phyloP scores from a whole-genome alignment of 2,329 filamentous ascomycete species.

The Juglanconis juglandina region DNA sequence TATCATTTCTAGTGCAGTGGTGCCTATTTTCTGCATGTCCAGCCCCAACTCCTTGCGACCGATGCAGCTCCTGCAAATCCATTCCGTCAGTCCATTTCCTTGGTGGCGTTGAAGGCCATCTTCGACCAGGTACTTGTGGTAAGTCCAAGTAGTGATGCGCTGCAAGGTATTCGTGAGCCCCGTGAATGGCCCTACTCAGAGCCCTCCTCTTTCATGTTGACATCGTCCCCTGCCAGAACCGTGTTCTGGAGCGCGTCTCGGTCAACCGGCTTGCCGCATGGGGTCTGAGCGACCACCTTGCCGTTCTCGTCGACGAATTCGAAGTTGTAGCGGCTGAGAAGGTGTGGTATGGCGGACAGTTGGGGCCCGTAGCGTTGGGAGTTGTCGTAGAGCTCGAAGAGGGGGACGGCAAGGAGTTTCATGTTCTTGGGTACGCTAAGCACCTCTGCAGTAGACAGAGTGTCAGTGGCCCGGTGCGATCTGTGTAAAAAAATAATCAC shows the following conservation, averaged over 20 bases:
- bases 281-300: constrained; percentile 79
- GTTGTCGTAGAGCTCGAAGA: constrained; percentile 98
- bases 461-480: background rate
- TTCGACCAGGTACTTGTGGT: background rate
- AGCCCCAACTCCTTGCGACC: background rate
- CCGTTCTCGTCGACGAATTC: constrained; percentile 95
- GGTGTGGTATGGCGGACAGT: constrained; percentile 90
- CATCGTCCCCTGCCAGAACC: constrained; percentile 61
- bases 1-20: background rate
- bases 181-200: constrained; percentile 18
- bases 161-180: background rate
- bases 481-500: background rate
- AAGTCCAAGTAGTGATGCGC: background rate
- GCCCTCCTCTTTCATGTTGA: constrained; percentile 55
- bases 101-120: background rate
- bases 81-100: background rate
- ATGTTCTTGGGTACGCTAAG: constrained; percentile 98
- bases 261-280: constrained; percentile 60
- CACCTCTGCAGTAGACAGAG: constrained; percentile 61
- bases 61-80: background rate
- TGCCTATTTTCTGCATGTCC: background rate
- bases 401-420: constrained; percentile 93
- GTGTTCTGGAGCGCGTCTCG: constrained; percentile 62
- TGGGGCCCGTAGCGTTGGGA: constrained; percentile 92
- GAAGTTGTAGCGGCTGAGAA: constrained; percentile 93